Conservation (phyloP, 139 green algal genomes). For the Haematococcus lacustris region DNA sequence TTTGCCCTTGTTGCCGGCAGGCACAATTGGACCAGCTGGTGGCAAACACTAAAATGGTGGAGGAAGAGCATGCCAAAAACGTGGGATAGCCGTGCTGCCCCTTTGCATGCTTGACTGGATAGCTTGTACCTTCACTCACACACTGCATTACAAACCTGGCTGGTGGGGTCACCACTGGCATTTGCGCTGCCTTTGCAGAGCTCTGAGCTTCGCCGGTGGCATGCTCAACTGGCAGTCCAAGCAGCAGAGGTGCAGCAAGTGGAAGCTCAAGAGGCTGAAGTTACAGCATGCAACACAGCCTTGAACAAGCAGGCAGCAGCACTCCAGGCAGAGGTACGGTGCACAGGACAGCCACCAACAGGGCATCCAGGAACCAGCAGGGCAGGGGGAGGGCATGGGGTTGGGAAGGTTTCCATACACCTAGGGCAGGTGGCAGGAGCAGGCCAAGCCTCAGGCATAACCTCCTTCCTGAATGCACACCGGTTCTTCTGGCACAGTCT, state of each 20-base stretch:
- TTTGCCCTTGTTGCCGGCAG: no score
- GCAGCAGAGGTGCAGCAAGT: constrained; percentile 44
- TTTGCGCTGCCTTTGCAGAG: constrained; percentile 22
- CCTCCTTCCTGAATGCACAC: no score
- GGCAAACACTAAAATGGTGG: constrained; percentile 29
- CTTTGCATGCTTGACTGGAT: no score
- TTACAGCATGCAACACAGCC: constrained; percentile 47
- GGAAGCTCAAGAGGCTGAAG: constrained; percentile 41
- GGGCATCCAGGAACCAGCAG: no score
- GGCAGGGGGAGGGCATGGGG: no score
- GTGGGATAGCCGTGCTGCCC: no score
- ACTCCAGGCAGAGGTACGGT: constrained; percentile 58
- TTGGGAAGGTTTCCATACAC: no score
- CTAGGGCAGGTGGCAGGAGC: no score
- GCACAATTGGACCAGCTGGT: constrained; percentile 28
- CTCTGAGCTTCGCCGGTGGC: constrained; percentile 47
- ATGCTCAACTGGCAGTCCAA: constrained; percentile 27
- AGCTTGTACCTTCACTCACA: not conserved
- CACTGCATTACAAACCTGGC: not conserved
- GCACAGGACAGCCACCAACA: no score
- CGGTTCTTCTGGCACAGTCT: no score
- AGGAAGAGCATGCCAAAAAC: constrained; percentile 39
- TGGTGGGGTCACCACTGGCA: not conserved
- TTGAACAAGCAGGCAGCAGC: constrained; percentile 67
- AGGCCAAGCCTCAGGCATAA: no score